These are phyloP conservation scores for Inga oerstediana DNA, from an alignment of 306 rosid genomes.

Conservation along the genomic window DNA sequence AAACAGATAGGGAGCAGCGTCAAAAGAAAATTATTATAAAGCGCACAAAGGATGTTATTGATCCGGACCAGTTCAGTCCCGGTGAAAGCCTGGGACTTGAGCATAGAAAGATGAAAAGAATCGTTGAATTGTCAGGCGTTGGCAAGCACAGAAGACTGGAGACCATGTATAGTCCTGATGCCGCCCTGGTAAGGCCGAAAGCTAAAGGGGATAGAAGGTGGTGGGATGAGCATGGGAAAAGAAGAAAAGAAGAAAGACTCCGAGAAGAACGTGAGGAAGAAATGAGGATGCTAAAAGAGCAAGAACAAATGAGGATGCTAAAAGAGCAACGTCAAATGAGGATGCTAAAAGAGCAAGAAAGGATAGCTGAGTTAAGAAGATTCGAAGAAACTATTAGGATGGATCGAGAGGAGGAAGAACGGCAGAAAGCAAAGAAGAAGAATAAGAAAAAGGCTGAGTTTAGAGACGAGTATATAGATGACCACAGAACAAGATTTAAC, in stretches of 20 bases:
- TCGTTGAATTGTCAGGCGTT: slow-evolving; percentile 73
- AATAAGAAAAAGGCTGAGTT: slow-evolving; percentile 67
- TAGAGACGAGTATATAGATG: slow-evolving; percentile 69
- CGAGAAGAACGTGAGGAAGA: slow-evolving; percentile 61
- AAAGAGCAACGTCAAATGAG: slow-evolving; percentile 66
- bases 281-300: slow-evolving; percentile 39
- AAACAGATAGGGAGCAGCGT: slow-evolving; percentile 63
- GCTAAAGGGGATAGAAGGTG: slow-evolving; percentile 66
- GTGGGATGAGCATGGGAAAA: slow-evolving; percentile 79
- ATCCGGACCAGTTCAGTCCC: slow-evolving; percentile 70
- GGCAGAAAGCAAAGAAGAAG: slow-evolving; percentile 78
- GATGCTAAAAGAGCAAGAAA: slow-evolving; percentile 71
- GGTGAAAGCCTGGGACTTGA: slow-evolving; percentile 60
- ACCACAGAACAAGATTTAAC: slow-evolving; percentile 64
- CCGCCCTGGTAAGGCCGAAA: slow-evolving; percentile 52
- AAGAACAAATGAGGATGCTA: slow-evolving; percentile 49
- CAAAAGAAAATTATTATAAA: slow-evolving; percentile 81
- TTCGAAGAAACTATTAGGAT: slow-evolving; percentile 78
- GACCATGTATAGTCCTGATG: slow-evolving; percentile 43
- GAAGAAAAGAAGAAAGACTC: slow-evolving; percentile 60
- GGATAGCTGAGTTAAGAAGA: slow-evolving; percentile 61
- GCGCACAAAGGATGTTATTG: slow-evolving; percentile 74
- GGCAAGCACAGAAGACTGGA: slow-evolving; percentile 70
- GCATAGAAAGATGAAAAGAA: slow-evolving; percentile 84
- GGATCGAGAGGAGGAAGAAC: slow-evolving; percentile 94